Conservation (phyloP, 805 yeast genomes). For the Blastobotrys peoriensis region DNA sequence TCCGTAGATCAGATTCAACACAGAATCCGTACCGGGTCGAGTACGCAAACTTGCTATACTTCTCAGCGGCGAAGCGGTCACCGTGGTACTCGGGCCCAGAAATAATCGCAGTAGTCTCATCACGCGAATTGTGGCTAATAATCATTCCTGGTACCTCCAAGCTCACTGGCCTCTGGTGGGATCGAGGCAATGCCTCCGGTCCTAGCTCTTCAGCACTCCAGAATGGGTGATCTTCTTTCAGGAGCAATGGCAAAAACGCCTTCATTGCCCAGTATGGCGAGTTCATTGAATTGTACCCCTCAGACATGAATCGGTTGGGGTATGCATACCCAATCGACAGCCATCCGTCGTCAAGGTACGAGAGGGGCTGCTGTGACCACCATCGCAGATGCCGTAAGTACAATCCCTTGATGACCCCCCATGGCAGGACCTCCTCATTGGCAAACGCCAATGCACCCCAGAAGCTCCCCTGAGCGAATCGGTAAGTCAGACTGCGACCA, state of each 20-base stretch:
- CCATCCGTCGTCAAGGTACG: conserved; percentile 15
- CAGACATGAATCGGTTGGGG: conserved; percentile 23
- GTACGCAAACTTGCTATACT: conserved; percentile 25
- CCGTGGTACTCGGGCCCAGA: conserved; percentile 13
- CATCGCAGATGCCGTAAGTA: conserved; percentile 21
- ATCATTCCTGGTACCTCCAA: conserved; percentile 12
- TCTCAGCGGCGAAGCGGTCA: conserved; percentile 11
- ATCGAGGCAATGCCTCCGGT: conserved; percentile 2
- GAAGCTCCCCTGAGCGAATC: conserved; percentile 18
- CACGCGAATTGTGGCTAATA: conserved; percentile 5
- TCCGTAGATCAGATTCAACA: conserved; percentile 13
- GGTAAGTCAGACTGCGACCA: conserved; percentile 22
- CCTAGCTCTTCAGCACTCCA: conserved; percentile 19
- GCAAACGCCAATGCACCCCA: conserved; percentile 22
- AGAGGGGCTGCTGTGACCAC: conserved; percentile 24
- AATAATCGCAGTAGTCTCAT: conserved; percentile 8
- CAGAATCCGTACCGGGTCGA: conserved; percentile 21
- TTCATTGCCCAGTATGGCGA: conserved; percentile 27
- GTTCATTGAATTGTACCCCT: conserved; percentile 21
- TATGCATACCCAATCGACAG: conserved; percentile 22
- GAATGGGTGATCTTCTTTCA: conserved; percentile 18
- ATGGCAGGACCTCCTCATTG: conserved; percentile 12
- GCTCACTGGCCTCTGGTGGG: neutral
- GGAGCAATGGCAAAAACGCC: conserved; percentile 17
- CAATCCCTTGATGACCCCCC: conserved; percentile 23